phyloP scores from a whole-genome alignment of 805 yeast genomes.

The Candida stauntonica region DNA sequence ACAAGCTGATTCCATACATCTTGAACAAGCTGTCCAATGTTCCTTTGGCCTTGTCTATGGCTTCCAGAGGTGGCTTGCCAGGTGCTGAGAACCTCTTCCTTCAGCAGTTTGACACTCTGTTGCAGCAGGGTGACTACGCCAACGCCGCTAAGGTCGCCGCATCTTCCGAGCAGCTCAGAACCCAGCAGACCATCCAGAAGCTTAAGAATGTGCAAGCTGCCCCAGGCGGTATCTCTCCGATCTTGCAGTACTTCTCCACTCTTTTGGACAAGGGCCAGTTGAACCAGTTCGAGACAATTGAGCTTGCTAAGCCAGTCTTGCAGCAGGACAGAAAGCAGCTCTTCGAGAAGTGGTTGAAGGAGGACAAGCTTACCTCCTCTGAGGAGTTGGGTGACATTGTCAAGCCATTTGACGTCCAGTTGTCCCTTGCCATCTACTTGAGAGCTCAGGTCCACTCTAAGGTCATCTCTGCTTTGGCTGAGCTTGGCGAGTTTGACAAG shows the following conservation, averaged over 20 bases:
- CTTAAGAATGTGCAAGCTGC: conserved; percentile 86
- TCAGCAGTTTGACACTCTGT: conserved; percentile 85
- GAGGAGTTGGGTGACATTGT: conserved; percentile 97
- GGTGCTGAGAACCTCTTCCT: conserved; percentile 92
- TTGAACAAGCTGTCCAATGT: conserved; percentile 83
- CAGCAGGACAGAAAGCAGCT: conserved; percentile 93
- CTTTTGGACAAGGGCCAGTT: conserved; percentile 88
- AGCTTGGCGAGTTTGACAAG: conserved; percentile 93
- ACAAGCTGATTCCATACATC: conserved; percentile 84
- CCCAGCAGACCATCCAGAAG: conserved; percentile 89
- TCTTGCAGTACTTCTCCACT: conserved; percentile 86
- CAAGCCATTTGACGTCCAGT: conserved; percentile 76
- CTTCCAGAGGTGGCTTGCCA: conserved; percentile 93
- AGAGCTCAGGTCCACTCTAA: conserved; percentile 80
- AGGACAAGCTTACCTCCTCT: conserved; percentile 89
- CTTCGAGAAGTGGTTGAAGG: conserved; percentile 94
- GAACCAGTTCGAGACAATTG: conserved; percentile 90
- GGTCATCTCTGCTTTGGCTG: conserved; percentile 90
- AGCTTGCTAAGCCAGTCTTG: conserved; percentile 90
- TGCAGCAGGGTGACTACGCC: conserved; percentile 80
- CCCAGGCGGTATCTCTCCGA: conserved; percentile 93
- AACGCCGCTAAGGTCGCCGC: conserved; percentile 98
- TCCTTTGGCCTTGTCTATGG: conserved; percentile 77
- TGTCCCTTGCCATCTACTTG: conserved; percentile 88
- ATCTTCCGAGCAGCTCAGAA: conserved; percentile 86